phyloP scores from a whole-genome alignment of 768 basidiomycete genomes.

The Rhodotorula sphaerocarpa region DNA sequence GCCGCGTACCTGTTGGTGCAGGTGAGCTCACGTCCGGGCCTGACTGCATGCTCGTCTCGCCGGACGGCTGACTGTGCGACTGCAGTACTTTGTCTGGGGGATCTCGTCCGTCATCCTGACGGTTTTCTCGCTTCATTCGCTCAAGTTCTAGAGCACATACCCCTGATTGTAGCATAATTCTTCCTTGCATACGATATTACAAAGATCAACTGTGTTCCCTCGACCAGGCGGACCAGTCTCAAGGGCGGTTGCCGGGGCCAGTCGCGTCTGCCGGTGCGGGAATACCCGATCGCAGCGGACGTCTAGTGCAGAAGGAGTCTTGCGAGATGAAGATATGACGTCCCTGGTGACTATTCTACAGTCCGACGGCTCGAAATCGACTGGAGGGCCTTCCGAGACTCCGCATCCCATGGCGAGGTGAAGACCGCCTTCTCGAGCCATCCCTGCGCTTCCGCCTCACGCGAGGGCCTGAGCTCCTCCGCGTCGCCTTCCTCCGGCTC shows the following conservation, averaged over 20 bases:
- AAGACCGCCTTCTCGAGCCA: slow-evolving; percentile 16
- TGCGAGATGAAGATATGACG: no score
- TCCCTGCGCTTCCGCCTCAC: not conserved
- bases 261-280: no score
- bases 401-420: slow-evolving; percentile 19
- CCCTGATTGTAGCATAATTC: not conserved
- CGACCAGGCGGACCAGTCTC: no score
- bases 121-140: slow-evolving; percentile 43
- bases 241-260: no score
- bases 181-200: no score
- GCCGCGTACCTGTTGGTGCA: slow-evolving; percentile 37
- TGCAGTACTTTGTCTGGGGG: slow-evolving; percentile 50
- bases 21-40: slow-evolving; percentile 50
- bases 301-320: no score
- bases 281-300: no score
- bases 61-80: slow-evolving; percentile 51
- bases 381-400: not conserved
- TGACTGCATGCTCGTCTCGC: slow-evolving; percentile 47
- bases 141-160: not conserved
- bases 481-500: not conserved
- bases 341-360: no score
- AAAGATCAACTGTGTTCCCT: no score
- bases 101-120: slow-evolving; percentile 46
- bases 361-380: no score
- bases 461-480: not conserved